A percentile compares a stretch with the other conserved stretches of the same genome.
Conservation (phyloP, 2,329 filamentous ascomycete genomes). For the Alternaria gansuensis region DNA sequence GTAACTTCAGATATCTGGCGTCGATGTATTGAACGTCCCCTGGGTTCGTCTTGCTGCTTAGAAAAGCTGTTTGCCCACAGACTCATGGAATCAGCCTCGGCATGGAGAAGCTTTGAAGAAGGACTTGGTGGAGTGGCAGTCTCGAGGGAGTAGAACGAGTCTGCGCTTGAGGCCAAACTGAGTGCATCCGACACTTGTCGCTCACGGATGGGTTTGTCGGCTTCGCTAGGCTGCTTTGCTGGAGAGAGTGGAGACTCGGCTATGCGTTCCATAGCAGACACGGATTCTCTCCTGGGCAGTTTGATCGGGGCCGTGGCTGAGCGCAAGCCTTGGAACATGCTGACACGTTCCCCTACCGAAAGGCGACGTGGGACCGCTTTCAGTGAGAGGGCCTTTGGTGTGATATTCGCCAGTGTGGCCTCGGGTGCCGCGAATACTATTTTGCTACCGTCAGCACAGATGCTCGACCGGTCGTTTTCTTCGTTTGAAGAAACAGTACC, state of each 20-base stretch:
- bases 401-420: constrained; percentile 30
- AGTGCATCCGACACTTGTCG: constrained; percentile 42
- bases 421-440: constrained; percentile 34
- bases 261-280: constrained; percentile 33
- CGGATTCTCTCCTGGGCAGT: constrained; percentile 20
- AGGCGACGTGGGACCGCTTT: constrained; percentile 26
- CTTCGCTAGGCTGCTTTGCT: constrained; percentile 16
- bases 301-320: constrained; percentile 40
- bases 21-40: constrained; percentile 47
- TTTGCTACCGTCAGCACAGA: constrained; percentile 46
- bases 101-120: constrained; percentile 45
- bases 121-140: constrained; percentile 37
- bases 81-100: constrained; percentile 40
- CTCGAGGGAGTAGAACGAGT: constrained; percentile 52
- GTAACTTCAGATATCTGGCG: constrained; percentile 51
- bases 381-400: constrained; percentile 20
- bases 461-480: constrained; percentile 49
- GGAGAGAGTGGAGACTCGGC: constrained; percentile 25
- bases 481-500: constrained; percentile 45
- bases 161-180: constrained; percentile 48
- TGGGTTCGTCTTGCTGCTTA: constrained; percentile 25
- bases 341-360: constrained; percentile 47
- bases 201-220: constrained; percentile 26
- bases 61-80: constrained; percentile 37
- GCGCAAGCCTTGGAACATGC: constrained; percentile 42